Percentiles rank a stretch among this genome's conserved stretches.
Conservation (phyloP, 495 filamentous ascomycete genomes). For the Trichoderma reesei region DNA sequence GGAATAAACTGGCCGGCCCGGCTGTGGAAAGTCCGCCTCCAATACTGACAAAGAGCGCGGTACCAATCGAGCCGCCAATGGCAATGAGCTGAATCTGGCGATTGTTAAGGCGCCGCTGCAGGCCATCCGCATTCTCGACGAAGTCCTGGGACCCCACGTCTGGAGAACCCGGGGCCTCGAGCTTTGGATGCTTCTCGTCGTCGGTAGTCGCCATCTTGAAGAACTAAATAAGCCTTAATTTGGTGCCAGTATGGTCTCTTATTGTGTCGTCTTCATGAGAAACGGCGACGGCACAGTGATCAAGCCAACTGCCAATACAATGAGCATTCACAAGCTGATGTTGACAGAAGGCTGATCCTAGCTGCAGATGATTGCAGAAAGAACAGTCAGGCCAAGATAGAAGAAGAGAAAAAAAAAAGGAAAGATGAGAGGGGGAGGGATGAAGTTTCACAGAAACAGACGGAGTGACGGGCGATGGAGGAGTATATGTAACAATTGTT, state of each 20-base stretch:
- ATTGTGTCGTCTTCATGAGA: neutral
- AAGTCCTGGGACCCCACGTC: neutral
- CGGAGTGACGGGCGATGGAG: neutral
- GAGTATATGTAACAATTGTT: conserved; percentile 2
- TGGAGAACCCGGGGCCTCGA: neutral
- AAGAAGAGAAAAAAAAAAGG: too few relatives aligned
- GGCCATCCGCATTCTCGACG: conserved; percentile 17
- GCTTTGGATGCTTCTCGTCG: conserved; percentile 4
- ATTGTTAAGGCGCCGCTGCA: conserved; percentile 49
- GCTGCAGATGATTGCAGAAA: neutral
- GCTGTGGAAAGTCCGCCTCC: conserved; percentile 52
- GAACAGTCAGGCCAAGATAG: neutral
- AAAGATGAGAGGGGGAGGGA: neutral
- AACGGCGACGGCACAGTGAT: neutral
- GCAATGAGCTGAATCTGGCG: conserved; percentile 67
- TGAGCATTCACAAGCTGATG: neutral
- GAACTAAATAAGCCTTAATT: too few relatives aligned
- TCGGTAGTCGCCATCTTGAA: conserved; percentile 6
- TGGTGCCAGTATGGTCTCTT: neutral
- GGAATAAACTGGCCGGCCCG: conserved; percentile 58
- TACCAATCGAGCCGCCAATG: conserved; percentile 72
- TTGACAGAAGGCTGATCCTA: neutral
- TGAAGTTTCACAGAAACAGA: neutral
- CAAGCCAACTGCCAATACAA: neutral
- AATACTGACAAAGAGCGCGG: conserved; percentile 67